Percentiles rank a stretch among this genome's conserved stretches.
Conservation (phyloP, 306 rosid species). For the Acacia melanoxylon region DNA sequence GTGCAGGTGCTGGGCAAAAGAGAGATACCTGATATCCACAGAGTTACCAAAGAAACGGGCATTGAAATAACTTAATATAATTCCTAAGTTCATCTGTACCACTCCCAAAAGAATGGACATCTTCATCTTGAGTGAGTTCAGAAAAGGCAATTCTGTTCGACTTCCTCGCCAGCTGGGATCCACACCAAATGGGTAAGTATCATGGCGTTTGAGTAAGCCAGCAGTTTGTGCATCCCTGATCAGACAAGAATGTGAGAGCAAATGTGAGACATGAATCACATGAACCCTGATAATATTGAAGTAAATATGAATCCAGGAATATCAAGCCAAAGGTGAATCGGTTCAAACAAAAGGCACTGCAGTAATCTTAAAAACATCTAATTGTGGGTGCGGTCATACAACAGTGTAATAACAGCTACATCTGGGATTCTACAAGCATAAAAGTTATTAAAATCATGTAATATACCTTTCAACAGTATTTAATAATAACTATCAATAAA, state of each 20-base stretch:
- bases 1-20: constrained; percentile 8
- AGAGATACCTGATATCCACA: constrained; percentile 64
- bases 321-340: background rate
- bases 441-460: background rate
- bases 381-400: background rate
- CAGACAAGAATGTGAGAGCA: constrained; percentile 26
- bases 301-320: background rate
- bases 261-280: constrained; percentile 2
- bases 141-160: constrained; percentile 77
- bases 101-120: constrained; percentile 84
- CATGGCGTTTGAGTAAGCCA: constrained; percentile 73
- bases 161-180: constrained; percentile 99
- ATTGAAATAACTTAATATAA: constrained; percentile 78
- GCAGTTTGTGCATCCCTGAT: constrained; percentile 66
- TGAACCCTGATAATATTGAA: background rate
- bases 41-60: constrained; percentile 70
- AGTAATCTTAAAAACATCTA: background rate
- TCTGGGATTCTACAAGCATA: background rate
- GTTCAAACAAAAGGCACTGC: background rate
- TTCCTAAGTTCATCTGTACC: constrained; percentile 87
- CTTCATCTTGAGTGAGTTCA: constrained; percentile 93
- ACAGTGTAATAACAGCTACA: background rate
- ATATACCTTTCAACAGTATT: background rate
- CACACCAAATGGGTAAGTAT: constrained; percentile 89
- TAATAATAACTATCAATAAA: background rate